These are phyloP conservation scores for Kregervanrija pseudodelftensis DNA, from an alignment of 805 yeast species.

Conservation along the genomic window DNA sequence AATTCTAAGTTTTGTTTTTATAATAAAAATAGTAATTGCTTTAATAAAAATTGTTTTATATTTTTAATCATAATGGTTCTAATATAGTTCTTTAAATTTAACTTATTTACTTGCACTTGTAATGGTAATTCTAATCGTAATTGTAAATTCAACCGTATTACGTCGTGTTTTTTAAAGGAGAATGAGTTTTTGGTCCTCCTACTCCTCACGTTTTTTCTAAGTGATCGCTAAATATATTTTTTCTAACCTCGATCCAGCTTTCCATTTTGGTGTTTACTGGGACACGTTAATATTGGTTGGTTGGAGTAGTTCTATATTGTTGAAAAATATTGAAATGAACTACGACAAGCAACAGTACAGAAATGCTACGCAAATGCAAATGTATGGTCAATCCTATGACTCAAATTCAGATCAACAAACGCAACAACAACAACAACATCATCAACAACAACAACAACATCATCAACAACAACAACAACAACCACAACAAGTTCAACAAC, in stretches of 20 bases:
- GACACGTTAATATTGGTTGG: not conserved
- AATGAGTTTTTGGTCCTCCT: too few species aligned
- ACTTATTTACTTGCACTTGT: not conserved
- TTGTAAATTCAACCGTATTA: not conserved
- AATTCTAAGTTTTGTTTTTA: slow-evolving; percentile 58
- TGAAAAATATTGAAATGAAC: slow-evolving; percentile 1
- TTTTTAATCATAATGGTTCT: too few species aligned
- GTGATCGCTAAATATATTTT: too few species aligned
- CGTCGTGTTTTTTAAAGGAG: too few species aligned
- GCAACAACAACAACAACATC: slow-evolving; percentile 3
- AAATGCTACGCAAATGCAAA: not conserved
- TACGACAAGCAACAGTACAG: slow-evolving; percentile 2
- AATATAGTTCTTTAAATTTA: too few species aligned
- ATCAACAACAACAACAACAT: slow-evolving; percentile 3
- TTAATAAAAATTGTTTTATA: too few species aligned
- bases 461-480: slow-evolving; percentile 7
- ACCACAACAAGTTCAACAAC: slow-evolving; percentile 12
- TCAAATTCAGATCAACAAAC: slow-evolving; percentile 1
- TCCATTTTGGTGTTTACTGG: too few species aligned
- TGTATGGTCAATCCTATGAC: not conserved
- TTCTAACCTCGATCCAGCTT: too few species aligned
- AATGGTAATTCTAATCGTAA: not conserved
- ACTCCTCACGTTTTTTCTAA: too few species aligned
- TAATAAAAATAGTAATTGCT: slow-evolving; percentile 2
- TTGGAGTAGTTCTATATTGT: not conserved